phyloP scores from a whole-genome alignment of 352 stramenopile species.

The Globisporangium middletonii region DNA sequence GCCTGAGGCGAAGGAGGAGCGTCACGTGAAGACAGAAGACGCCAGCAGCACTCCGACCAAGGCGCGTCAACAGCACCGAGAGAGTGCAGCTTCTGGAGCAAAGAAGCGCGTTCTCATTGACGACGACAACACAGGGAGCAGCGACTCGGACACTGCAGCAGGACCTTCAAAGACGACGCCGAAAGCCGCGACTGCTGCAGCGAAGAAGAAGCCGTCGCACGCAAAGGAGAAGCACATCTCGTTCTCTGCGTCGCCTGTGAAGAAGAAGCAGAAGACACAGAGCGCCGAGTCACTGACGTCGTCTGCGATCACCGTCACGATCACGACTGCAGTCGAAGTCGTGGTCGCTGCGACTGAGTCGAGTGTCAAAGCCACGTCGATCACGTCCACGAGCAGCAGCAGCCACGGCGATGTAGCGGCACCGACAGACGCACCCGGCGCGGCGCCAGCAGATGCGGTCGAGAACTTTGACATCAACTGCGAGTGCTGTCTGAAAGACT shows the following conservation, averaged over 20 bases:
- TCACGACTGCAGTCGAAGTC: background rate
- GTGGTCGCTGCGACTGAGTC: background rate
- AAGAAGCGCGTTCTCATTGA: constrained; percentile 66
- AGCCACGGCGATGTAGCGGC: background rate
- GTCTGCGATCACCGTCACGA: background rate
- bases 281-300: background rate
- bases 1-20: constrained; percentile 11
- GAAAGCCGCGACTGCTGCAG: background rate
- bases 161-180: background rate
- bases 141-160: constrained; percentile 18
- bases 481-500: constrained; percentile 67
- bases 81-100: constrained; percentile 19
- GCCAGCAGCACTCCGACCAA: background rate
- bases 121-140: constrained; percentile 52
- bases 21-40: constrained; percentile 18
- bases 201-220: constrained; percentile 2
- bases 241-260: constrained; percentile 2
- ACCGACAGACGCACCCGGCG: constrained; percentile 5
- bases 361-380: background rate
- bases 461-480: constrained; percentile 79
- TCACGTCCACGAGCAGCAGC: background rate
- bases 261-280: constrained; percentile 15
- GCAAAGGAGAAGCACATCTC: constrained; percentile 5
- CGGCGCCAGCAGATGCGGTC: background rate
- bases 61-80: constrained; percentile 7